Percentiles rank a stretch among this genome's conserved stretches.
phyloP scores from a whole-genome alignment of 2,329 filamentous ascomycete genomes.

The Diaporthe capsici region DNA sequence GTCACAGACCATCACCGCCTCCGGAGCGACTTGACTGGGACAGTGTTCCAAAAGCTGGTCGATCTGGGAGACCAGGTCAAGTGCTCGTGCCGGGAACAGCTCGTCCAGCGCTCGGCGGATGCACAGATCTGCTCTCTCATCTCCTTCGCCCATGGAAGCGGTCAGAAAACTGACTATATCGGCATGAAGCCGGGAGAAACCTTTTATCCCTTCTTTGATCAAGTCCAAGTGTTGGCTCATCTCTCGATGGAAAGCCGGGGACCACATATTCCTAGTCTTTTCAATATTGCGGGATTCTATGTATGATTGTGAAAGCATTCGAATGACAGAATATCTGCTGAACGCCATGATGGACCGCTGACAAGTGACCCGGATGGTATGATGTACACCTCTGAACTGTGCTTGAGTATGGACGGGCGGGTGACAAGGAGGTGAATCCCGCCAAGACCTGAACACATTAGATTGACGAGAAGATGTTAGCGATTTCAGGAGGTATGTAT shows the following conservation, averaged over 20 bases:
- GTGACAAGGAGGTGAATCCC: too few relatives aligned
- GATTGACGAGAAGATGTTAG: too few relatives aligned
- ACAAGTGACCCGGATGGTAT: not conserved
- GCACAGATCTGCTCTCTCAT: constrained; percentile 20
- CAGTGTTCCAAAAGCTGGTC: not conserved
- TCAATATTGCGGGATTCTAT: not conserved
- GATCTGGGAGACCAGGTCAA: not conserved
- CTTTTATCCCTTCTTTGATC: constrained; percentile 28
- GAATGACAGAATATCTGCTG: not conserved
- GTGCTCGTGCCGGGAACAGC: not conserved
- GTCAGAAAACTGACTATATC: not conserved
- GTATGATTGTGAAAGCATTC: not conserved
- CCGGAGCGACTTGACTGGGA: not conserved
- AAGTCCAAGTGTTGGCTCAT: not conserved
- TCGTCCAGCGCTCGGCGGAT: not conserved
- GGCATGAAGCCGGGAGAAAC: not conserved
- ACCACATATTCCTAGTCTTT: not conserved
- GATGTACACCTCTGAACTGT: not conserved
- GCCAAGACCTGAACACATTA: too few relatives aligned
- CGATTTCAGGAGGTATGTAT: too few relatives aligned
- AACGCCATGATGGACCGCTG: not conserved
- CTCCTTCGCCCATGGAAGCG: not conserved
- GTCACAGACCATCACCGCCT: not conserved
- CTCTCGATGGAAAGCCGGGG: not conserved
- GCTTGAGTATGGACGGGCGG: not conserved